Percentiles rank a stretch among this genome's conserved stretches.
These are phyloP conservation scores for Diutina mesorugosa DNA, from an alignment of 1,139 yeast genomes.

Conservation along the genomic window DNA sequence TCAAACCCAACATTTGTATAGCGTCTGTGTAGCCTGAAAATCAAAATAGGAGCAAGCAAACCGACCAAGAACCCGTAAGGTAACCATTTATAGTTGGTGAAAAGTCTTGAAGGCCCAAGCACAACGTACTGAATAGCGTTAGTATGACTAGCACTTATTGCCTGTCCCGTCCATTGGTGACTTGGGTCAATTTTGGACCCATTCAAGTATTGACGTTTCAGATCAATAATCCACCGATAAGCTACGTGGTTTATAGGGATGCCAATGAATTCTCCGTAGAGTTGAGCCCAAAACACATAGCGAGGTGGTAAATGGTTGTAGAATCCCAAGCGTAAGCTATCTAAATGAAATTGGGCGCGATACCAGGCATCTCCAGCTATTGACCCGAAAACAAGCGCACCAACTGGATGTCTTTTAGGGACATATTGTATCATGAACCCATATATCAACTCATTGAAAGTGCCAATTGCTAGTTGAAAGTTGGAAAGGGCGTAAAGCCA, in stretches of 20 bases:
- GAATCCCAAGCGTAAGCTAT: conserved; percentile 35
- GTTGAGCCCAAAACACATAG: conserved; percentile 32
- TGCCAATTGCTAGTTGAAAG: conserved; percentile 38
- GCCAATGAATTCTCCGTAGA: conserved; percentile 37
- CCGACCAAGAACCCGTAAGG: conserved; percentile 35
- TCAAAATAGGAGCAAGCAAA: conserved; percentile 18
- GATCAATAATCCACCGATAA: conserved; percentile 28
- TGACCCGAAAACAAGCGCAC: conserved; percentile 36
- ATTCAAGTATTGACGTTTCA: conserved; percentile 24
- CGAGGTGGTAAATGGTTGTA: conserved; percentile 36
- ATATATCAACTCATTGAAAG: conserved; percentile 35
- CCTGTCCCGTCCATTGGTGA: conserved; percentile 42
- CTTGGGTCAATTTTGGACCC: conserved; percentile 29
- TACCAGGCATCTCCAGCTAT: conserved; percentile 44
- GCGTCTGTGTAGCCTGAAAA: conserved; percentile 17
- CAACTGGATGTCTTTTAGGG: conserved; percentile 26
- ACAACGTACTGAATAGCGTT: conserved; percentile 39
- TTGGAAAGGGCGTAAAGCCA: conserved; percentile 39
- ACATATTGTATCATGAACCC: conserved; percentile 29
- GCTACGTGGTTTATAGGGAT: conserved; percentile 37
- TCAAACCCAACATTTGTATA: conserved; percentile 12
- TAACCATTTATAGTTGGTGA: conserved; percentile 23
- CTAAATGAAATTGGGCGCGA: conserved; percentile 35
- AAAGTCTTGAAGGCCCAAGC: conserved; percentile 31
- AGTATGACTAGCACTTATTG: conserved; percentile 25